Conservation (phyloP, 768 basidiomycete species). For the Nidularia sp. region DNA sequence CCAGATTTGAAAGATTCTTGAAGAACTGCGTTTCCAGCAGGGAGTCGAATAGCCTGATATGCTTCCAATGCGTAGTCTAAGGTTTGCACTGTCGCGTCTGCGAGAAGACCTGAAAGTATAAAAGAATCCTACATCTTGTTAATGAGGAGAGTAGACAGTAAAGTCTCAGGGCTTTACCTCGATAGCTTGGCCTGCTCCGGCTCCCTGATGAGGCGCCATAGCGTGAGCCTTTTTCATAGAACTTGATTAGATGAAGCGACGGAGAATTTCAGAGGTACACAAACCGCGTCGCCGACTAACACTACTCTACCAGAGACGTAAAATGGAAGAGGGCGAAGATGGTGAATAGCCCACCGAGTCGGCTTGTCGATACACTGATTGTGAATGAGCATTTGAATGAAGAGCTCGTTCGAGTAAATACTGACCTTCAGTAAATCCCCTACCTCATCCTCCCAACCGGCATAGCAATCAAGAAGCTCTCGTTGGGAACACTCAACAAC, state of each 20-base stretch:
- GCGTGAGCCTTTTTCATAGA: conserved; percentile 15
- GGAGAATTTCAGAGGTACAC: conserved; percentile 3
- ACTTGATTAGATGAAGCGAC: background rate
- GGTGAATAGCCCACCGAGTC: conserved; percentile 34
- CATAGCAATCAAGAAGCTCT: conserved; percentile 27
- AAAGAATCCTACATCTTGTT: conserved; percentile 17
- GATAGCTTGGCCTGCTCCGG: conserved; percentile 23
- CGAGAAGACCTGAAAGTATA: conserved; percentile 15
- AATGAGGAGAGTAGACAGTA: background rate
- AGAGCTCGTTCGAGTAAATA: background rate
- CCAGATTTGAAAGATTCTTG: conserved; percentile 26
- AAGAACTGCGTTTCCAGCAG: conserved; percentile 28
- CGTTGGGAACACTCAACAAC: conserved; percentile 22
- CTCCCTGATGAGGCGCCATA: conserved; percentile 21
- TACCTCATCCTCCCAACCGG: conserved; percentile 28
- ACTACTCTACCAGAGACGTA: conserved; percentile 32
- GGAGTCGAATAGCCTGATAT: conserved; percentile 27
- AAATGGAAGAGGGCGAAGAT: conserved; percentile 27
- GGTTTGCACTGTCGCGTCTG: conserved; percentile 9
- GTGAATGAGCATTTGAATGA: no score
- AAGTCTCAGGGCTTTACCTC: conserved; percentile 11
- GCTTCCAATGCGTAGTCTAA: conserved; percentile 20
- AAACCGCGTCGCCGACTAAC: conserved; percentile 38
- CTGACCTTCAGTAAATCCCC: conserved; percentile 19
- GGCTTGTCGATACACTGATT: conserved; percentile 23